Evolutionary conservation across 2,329 filamentous ascomycete genomes (phyloP).

Genomic region (Pseudogymnoascus pannorum): DNA sequence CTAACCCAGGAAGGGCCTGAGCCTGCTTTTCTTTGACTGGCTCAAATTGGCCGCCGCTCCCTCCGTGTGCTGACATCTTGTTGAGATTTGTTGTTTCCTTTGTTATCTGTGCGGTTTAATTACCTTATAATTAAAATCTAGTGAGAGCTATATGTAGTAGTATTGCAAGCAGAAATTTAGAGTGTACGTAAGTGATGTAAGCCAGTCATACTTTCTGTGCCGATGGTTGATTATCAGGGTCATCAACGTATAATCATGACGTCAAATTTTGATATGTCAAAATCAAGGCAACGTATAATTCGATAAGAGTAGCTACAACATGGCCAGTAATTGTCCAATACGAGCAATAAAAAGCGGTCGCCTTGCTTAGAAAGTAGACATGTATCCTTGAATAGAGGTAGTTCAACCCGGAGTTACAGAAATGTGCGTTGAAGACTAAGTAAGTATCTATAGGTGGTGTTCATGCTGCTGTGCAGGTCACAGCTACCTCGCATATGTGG

Average conservation of each 20-base stretch:
- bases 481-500: not conserved
- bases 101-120: not conserved
- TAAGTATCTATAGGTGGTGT: not conserved
- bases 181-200: not conserved
- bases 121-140: not conserved
- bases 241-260: not conserved
- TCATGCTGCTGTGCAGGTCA: not conserved
- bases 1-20: slow-evolving; percentile 6
- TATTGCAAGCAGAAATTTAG: not conserved
- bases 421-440: not conserved
- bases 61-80: not conserved
- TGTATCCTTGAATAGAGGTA: not conserved
- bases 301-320: not conserved
- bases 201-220: not conserved
- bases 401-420: not conserved
- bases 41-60: not conserved
- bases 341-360: not conserved
- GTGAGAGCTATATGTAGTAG: not conserved
- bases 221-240: not conserved
- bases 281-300: not conserved
- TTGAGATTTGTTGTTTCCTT: not conserved
- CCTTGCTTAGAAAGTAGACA: not conserved
- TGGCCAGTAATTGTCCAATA: not conserved
- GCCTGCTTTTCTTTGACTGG: slow-evolving; percentile 4
- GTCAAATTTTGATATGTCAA: not conserved